Evolutionary conservation across 2,329 filamentous ascomycete genomes (phyloP).

Genomic region (Penicillium sp.): DNA sequence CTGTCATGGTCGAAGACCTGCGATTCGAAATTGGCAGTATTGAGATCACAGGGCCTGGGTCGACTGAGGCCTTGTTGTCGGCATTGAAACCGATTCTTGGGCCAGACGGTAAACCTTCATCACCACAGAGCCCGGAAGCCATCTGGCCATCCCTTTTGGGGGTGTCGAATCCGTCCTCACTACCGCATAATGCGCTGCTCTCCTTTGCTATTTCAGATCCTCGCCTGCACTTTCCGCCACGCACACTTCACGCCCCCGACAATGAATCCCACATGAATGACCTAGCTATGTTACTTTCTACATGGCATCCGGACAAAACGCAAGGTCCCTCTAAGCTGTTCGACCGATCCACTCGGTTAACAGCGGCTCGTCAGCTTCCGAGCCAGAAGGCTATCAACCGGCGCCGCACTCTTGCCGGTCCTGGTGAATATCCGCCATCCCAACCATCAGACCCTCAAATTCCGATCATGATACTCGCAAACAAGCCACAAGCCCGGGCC

Average conservation of each 20-base stretch:
- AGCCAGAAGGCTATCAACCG: slow-evolving; percentile 78
- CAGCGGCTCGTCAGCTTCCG: slow-evolving; percentile 64
- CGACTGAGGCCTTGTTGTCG: slow-evolving; percentile 72
- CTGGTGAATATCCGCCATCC: slow-evolving; percentile 61
- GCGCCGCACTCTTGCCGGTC: slow-evolving; percentile 61
- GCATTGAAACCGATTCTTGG: slow-evolving; percentile 55
- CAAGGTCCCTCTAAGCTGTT: slow-evolving; percentile 60
- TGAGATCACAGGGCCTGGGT: slow-evolving; percentile 67
- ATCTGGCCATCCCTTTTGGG: slow-evolving; percentile 44
- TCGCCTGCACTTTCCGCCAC: slow-evolving; percentile 72
- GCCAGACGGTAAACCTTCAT: slow-evolving; percentile 15
- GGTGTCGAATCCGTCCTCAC: slow-evolving; percentile 64
- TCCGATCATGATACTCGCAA: slow-evolving; percentile 68
- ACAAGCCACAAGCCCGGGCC: slow-evolving; percentile 44
- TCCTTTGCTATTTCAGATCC: slow-evolving; percentile 75
- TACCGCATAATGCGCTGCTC: slow-evolving; percentile 69
- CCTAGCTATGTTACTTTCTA: slow-evolving; percentile 60
- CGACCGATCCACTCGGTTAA: slow-evolving; percentile 62
- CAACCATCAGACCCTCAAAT: slow-evolving; percentile 68
- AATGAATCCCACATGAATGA: slow-evolving; percentile 35
- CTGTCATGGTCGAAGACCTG: slow-evolving; percentile 62
- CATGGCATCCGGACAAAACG: slow-evolving; percentile 63
- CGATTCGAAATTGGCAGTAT: slow-evolving; percentile 72
- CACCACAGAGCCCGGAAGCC: slow-evolving; percentile 33
- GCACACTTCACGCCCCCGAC: slow-evolving; percentile 47